Percentiles rank a stretch among this genome's conserved stretches.
These are phyloP conservation scores for Russula compacta DNA, from an alignment of 768 basidiomycete genomes.

Conservation along the genomic window DNA sequence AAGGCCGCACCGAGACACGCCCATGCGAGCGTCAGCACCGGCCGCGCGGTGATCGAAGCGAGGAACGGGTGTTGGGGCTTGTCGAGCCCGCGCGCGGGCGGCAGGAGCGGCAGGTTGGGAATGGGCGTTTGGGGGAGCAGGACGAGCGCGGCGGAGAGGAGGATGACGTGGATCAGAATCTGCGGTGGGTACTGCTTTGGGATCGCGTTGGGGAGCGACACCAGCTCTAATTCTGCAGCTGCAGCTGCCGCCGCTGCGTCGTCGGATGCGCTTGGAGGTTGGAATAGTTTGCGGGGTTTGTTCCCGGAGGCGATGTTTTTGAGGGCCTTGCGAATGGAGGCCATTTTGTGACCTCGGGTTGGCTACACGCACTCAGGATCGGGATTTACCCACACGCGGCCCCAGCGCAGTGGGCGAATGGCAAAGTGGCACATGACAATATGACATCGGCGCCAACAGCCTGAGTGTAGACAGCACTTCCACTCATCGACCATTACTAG, in stretches of 20 bases:
- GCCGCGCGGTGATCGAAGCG: conserved; percentile 52
- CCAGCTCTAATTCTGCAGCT: not conserved
- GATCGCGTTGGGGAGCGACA: conserved; percentile 7
- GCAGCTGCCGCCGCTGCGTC: not conserved
- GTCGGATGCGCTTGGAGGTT: not conserved
- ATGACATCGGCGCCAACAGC: too few relatives aligned
- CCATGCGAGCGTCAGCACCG: conserved; percentile 49
- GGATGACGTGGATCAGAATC: conserved; percentile 9
- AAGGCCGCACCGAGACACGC: conserved; percentile 44
- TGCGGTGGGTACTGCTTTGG: conserved; percentile 10
- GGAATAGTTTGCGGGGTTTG: not conserved
- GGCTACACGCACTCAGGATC: too few relatives aligned
- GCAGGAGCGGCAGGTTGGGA: conserved; percentile 4
- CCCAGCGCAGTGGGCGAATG: too few relatives aligned
- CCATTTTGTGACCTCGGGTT: not conserved
- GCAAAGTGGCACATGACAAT: too few relatives aligned
- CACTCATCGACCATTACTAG: too few relatives aligned
- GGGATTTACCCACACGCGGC: too few relatives aligned
- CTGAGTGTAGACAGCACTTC: too few relatives aligned
- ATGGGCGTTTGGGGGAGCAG: conserved; percentile 7
- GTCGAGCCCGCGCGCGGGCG: conserved; percentile 29
- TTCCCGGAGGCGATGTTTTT: conserved; percentile 3
- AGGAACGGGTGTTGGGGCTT: conserved; percentile 67
- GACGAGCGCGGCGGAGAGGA: conserved; percentile 8
- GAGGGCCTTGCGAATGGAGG: conserved; percentile 8